Conservation (phyloP, 345 rosid genomes). For the Crucihimalaya himalaica region DNA sequence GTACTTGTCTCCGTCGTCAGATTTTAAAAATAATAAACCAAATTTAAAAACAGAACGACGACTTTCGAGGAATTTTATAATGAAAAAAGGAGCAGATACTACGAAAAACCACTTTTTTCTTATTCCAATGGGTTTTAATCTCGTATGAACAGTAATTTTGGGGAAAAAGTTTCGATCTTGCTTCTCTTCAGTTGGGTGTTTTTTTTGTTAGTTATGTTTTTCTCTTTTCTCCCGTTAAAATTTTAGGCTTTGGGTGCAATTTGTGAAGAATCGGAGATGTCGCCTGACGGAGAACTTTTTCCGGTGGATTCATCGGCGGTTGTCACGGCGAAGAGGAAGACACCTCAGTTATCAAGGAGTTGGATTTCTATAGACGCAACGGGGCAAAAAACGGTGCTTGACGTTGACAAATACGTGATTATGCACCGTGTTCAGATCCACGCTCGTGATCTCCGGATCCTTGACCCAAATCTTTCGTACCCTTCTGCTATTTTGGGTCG, state of each 20-base stretch:
- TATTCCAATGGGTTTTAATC: neutral
- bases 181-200: neutral
- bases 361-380: slow-evolving; percentile 69
- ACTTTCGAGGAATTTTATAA: slow-evolving; percentile 9
- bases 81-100: slow-evolving; percentile 7
- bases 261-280: slow-evolving; percentile 44
- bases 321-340: slow-evolving; percentile 73
- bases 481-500: slow-evolving; percentile 95
- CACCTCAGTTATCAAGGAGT: slow-evolving; percentile 58
- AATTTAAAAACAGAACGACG: neutral
- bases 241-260: neutral
- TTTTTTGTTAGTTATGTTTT: neutral
- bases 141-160: neutral
- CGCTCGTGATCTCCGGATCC: slow-evolving; percentile 93
- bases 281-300: slow-evolving; percentile 58
- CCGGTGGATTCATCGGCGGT: slow-evolving; percentile 62
- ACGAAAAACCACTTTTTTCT: slow-evolving; percentile 15
- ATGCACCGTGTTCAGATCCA: slow-evolving; percentile 96
- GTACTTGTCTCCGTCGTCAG: neutral
- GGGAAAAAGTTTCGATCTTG: neutral
- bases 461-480: slow-evolving; percentile 77
- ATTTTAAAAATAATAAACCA: neutral
- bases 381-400: slow-evolving; percentile 65
- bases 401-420: slow-evolving; percentile 80
- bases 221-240: neutral